Evolutionary conservation across 768 basidiomycete genomes (phyloP).

Genomic region (Tephrocybe sp.): DNA sequence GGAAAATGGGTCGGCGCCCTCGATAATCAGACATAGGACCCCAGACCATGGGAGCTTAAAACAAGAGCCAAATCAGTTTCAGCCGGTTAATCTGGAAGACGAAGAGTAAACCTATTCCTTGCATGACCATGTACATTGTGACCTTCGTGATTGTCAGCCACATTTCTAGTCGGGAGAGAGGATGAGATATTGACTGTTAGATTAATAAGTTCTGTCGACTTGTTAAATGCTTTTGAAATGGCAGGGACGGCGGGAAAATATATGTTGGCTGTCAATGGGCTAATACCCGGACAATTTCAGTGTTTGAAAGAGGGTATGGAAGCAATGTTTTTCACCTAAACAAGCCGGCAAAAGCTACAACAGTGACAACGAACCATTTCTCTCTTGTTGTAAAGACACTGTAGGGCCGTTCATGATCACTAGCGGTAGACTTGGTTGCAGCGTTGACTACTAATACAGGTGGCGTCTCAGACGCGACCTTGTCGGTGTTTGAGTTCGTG

Average conservation of each 20-base stretch:
- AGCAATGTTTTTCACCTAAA: constrained; percentile 52
- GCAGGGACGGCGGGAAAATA: constrained; percentile 81
- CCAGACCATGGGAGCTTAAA: constrained; percentile 68
- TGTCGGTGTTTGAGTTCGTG: background rate
- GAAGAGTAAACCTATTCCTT: constrained; percentile 49
- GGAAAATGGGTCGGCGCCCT: constrained; percentile 65
- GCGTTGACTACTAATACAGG: too few relatives aligned
- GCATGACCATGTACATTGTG: constrained; percentile 73
- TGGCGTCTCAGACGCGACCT: background rate
- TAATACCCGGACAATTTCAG: constrained; percentile 20
- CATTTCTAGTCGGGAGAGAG: background rate
- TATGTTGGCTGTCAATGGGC: constrained; percentile 73
- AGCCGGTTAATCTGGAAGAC: background rate
- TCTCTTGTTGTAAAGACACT: constrained; percentile 55
- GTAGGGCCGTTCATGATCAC: constrained; percentile 20
- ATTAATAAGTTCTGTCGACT: constrained; percentile 72
- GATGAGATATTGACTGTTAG: constrained; percentile 49
- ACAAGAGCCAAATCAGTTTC: background rate
- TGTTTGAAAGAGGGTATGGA: background rate
- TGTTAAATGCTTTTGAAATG: constrained; percentile 59
- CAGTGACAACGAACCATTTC: constrained; percentile 68
- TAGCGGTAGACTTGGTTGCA: background rate
- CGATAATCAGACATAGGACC: constrained; percentile 67
- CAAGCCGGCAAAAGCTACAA: constrained; percentile 57
- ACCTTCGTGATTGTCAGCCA: constrained; percentile 29